Base-by-base conservation (phyloP, 2,329 filamentous ascomycete genomes). In the Metarhizium anisopliae region DNA sequence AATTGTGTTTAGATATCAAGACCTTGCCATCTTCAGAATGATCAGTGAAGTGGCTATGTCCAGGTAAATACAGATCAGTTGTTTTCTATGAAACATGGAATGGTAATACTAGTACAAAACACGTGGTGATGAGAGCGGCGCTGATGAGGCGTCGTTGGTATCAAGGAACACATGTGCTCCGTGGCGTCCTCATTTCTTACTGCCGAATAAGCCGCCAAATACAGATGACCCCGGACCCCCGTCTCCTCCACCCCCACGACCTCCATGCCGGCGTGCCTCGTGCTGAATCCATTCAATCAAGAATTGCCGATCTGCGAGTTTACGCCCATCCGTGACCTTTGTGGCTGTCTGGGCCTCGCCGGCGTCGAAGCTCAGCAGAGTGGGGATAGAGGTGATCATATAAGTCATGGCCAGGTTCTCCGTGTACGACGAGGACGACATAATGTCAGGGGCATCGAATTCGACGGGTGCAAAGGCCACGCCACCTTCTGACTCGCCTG, bases 331-430 rank as follows among this genome's bases (percentile, higher is more conserved):
- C 2, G 70, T 68, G 29, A 83, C 64, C 66, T 76, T 79, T 47
- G 77, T 79, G 53, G 69, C 63, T 1, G 69, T 67, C 65, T 79
- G 74, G 1, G 78, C 73, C 67, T 82, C 80, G 50, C 78, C 77
- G 18, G 74, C 75, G 57, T 82, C 79, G 62, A 84, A 84, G 63
- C 75, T 77, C 51, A 85, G 68, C 56, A 85, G 66, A 8, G 80
- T 84, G 29, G 82, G 82, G 59, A 84, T 72, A 16, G 74, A 74
- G 30, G 73, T 81, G 62, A 85, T 80, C 78, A 82, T 80, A 65
- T 82, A 84, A 6, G 72, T 74, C 63, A 77, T 70, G 6, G 77
- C 78, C 18, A 83, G 64, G 58, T 63, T 68, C 14, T 68, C 64
- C 42, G 62, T 60, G 25, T 63, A 63, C 1, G 52, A 56, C 1